Percentiles rank a stretch among this genome's conserved stretches.
These are phyloP conservation scores for Dendrothele bispora DNA, from an alignment of 768 basidiomycete genomes.

Conservation along the genomic window DNA sequence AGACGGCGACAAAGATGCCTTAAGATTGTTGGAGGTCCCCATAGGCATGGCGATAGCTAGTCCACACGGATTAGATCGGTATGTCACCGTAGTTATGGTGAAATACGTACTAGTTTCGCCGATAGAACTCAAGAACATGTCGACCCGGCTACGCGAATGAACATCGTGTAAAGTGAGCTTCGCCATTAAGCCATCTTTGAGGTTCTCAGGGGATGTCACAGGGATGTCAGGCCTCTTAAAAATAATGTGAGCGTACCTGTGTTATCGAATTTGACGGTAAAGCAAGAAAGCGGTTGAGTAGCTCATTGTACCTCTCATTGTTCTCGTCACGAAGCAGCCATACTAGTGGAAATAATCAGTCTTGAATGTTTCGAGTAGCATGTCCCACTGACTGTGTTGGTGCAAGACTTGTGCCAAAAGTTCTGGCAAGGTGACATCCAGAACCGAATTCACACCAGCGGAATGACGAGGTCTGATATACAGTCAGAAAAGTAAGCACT, in stretches of 20 bases:
- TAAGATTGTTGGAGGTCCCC: constrained; percentile 59
- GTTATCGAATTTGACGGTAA: constrained; percentile 57
- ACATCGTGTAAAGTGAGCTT: constrained; percentile 78
- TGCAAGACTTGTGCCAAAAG: constrained; percentile 62
- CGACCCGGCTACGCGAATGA: constrained; percentile 74
- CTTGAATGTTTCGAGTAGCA: too few species aligned
- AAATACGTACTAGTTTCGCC: constrained; percentile 79
- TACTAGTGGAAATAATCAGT: constrained; percentile 37
- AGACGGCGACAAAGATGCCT: constrained; percentile 37
- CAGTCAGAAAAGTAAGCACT: constrained; percentile 5
- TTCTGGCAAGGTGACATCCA: constrained; percentile 58
- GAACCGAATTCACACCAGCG: constrained; percentile 28
- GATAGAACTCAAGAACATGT: constrained; percentile 89
- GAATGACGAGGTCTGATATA: constrained; percentile 43
- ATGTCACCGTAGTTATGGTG: neutral
- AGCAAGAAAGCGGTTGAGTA: constrained; percentile 58
- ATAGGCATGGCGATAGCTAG: constrained; percentile 83
- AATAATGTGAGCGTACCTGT: constrained; percentile 41
- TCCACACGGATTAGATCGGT: neutral
- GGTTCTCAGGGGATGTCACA: constrained; percentile 46
- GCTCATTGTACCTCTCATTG: constrained; percentile 46
- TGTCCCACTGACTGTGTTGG: constrained; percentile 58
- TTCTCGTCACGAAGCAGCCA: constrained; percentile 65
- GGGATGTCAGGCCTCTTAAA: neutral
- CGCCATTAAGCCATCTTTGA: constrained; percentile 74